Evolutionary conservation across 2,329 filamentous ascomycete genomes (phyloP), one percentile per base, ranked within the genome.

Genomic region (Colletotrichum sp.): DNA sequence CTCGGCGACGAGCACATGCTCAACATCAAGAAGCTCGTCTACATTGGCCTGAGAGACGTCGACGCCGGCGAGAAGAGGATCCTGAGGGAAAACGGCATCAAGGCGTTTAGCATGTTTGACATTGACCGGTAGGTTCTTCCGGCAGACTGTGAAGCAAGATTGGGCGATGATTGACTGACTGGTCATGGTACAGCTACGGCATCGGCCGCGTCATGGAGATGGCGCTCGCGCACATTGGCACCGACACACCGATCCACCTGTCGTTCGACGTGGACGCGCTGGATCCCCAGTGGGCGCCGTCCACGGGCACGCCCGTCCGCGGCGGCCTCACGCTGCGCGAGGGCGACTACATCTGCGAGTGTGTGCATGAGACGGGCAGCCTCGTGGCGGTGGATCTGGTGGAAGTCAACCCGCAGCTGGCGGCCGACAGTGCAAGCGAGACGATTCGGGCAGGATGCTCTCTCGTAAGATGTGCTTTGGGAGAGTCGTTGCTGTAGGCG

Each of bases 31-130:
- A 99, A 99, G 89, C 89, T 99, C 76, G 97, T 99, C 39, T 99
- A 99, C 87, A 99, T 99, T 83, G 97, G 96, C 36, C 89, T 99
- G 81, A 91, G 97, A 57, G 97, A 99, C 83, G 96, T 99, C 34
- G 97, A 99, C 84, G 86, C 91, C n/a, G 95, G 93, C 57, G 97
- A 99, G 92, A 99, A 98, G 93, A 91, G 93, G 87, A 95, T 98
- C 77, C 88, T 99, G 78, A 91, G 93, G 74, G 95, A 99, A 79
- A 89, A 99, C 82, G 93, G 94, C 57, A 97, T 99, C 88, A 96
- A 95, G 89, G 96, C 96, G 6, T 99, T 99, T 83, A 96, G 94
- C 87, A 99, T 99, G 97, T 97, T 98, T 84, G 97, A 99, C 83
- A 94, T 99, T 85, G 97, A 99, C 86, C 91, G 92, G 66, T 76